A percentile compares a stretch with the other conserved stretches of the same genome.
These are phyloP conservation scores for Rubus idaeus DNA, from an alignment of 306 rosid genomes.

Conservation along the genomic window DNA sequence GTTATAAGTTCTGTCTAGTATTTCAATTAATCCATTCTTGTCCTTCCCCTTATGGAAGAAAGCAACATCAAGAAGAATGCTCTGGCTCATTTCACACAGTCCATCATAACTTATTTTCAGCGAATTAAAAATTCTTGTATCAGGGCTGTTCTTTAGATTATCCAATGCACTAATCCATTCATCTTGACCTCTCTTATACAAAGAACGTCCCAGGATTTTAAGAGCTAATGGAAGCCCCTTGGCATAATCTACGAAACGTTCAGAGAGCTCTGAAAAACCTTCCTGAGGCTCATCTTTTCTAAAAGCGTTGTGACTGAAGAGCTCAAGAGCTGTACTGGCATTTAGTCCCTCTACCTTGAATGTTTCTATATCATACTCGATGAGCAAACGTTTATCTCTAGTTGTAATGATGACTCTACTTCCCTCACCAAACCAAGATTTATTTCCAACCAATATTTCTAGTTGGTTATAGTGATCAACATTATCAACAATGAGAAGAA, in stretches of 20 bases:
- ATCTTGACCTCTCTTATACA: constrained; percentile 21
- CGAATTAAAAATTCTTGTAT: constrained; percentile 6
- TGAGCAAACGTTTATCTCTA: constrained; percentile 23
- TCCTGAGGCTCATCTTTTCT: neutral
- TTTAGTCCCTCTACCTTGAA: neutral
- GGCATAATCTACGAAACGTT: neutral
- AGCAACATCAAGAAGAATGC: constrained; percentile 26
- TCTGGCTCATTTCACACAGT: constrained; percentile 3
- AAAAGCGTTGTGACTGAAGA: constrained; percentile 8
- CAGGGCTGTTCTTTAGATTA: constrained; percentile 19
- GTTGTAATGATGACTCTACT: constrained; percentile 42
- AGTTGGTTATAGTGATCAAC: constrained; percentile 33
- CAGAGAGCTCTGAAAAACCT: neutral
- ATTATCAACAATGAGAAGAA: constrained; percentile 16
- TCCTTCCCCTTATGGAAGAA: constrained; percentile 45
- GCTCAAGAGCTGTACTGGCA: constrained; percentile 2
- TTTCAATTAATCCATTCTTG: neutral
- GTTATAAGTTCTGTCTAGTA: constrained; percentile 14
- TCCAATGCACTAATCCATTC: constrained; percentile 33
- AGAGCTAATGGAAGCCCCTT: constrained; percentile 38
- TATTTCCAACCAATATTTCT: constrained; percentile 21
- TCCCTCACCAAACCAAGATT: neutral
- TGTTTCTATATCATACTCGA: neutral
- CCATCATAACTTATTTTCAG: constrained; percentile 37
- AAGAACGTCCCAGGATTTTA: constrained; percentile 27